Base-by-base conservation (phyloP, 306 rosid genomes). In the Medicago ruthenica region DNA sequence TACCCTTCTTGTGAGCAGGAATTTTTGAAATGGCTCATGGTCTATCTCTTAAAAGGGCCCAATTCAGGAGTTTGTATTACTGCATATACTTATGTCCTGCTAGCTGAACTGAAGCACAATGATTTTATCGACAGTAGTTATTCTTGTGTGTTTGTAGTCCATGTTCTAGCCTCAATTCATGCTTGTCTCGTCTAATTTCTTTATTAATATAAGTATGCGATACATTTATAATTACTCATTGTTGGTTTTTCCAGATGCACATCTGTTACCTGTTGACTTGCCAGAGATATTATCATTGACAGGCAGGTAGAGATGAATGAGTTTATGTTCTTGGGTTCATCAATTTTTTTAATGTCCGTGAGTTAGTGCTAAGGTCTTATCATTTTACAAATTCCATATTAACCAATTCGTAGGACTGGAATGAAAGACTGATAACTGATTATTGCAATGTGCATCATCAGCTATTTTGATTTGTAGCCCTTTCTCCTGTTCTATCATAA, bases 201-300 rank as follows among this genome's bases (percentile, higher is more conserved):
- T 27, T 51, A 31, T 27, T 51, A 31, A 74, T 75, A 12, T 67
- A 42, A 24, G 53, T 10, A 67, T 65, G 22, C 50, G 16, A 41
- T 74, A 36, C 54, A 47, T 65, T 65, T 44, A 78, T 64, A 62
- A 48, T 64, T 57, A 34, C 54, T 71, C 59, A 47, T 69, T 60
- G 7, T 57, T 67, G 63, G 31, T 59, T 55, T 82, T 74, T 82
- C 60, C 89, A 94, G 98, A 90, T 80, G 97, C 95, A 36, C 98
- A 94, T 83, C 85, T 94, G 59, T 72, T 94, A 63, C 95, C 98
- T 36, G 90, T 91, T 47, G 95, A 94, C 67, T 84, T 94, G 85
- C 97, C 97, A 12, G 98, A 92, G 85, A 85, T 86, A 53, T 27
- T 80, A 47, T 85, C 97, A 39, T 71, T 82, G 85, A 88, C 94